These are phyloP conservation scores for Neonectria hederae DNA, from an alignment of 2,329 filamentous ascomycete genomes.

Conservation along the genomic window DNA sequence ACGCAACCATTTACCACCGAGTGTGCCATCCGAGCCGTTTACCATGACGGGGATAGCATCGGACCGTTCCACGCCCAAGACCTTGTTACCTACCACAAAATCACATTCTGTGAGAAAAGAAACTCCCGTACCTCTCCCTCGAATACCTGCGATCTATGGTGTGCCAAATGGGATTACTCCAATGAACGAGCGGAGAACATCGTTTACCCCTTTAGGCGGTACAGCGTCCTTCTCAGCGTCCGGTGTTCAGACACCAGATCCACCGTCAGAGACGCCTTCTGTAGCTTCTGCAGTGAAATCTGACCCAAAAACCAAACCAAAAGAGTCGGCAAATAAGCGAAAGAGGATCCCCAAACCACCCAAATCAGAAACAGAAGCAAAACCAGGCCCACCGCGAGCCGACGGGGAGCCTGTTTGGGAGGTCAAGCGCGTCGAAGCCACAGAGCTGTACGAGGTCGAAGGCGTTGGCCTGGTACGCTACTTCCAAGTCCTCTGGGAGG, in stretches of 20 bases:
- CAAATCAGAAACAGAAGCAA: not conserved
- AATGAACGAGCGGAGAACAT: not conserved
- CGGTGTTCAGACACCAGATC: constrained; percentile 11
- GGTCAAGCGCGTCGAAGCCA: constrained; percentile 57
- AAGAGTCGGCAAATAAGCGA: constrained; percentile 11
- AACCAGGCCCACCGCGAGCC: not conserved
- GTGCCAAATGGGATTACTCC: not conserved
- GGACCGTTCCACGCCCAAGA: constrained; percentile 20
- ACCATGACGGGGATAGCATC: constrained; percentile 18
- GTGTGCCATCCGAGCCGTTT: not conserved
- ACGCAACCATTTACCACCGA: not conserved
- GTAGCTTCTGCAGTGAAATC: constrained; percentile 6
- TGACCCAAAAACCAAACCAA: constrained; percentile 9
- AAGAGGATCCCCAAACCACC: not conserved
- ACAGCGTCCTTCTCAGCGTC: constrained; percentile 20
- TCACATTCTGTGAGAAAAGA: constrained; percentile 13
- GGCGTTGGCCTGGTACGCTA: constrained; percentile 50
- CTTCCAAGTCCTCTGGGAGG: constrained; percentile 66
- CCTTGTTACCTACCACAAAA: not conserved
- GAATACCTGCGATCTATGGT: not conserved
- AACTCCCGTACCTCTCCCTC: constrained; percentile 11
- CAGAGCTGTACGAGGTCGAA: constrained; percentile 50
- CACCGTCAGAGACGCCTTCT: not conserved
- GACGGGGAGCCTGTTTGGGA: constrained; percentile 49
- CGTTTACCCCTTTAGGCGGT: constrained; percentile 13